Percentiles rank a stretch among this genome's conserved stretches.
Evolutionary conservation across 192 early-diverging fungal genomes (phyloP).

Genomic region (Podila minutissima): DNA sequence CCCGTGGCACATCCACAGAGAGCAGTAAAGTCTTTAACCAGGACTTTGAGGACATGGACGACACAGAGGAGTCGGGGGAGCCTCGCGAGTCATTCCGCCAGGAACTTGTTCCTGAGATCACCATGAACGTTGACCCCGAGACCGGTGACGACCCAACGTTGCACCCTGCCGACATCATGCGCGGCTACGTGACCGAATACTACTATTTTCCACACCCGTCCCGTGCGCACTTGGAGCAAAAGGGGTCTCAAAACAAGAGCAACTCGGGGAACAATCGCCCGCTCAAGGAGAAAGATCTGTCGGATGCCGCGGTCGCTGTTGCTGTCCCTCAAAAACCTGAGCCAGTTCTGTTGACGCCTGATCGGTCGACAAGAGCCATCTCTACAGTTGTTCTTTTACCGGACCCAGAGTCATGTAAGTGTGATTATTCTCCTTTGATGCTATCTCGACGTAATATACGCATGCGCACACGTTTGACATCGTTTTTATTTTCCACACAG

Average conservation of each 20-base stretch:
- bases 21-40: neutral
- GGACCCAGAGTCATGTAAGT: too few species aligned
- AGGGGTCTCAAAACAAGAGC: neutral
- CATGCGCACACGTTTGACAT: neutral
- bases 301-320: neutral
- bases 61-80: neutral
- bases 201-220: neutral
- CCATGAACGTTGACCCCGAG: constrained; percentile 5
- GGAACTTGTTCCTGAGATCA: neutral
- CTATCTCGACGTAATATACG: neutral
- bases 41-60: neutral
- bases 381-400: neutral
- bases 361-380: neutral
- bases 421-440: too few species aligned
- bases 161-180: neutral
- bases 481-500: too few species aligned
- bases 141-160: neutral
- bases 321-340: neutral
- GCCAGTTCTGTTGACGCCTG: neutral
- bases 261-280: too few species aligned
- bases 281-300: too few species aligned
- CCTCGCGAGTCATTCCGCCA: neutral
- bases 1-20: neutral
- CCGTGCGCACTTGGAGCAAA: neutral
- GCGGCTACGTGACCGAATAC: neutral